Base-by-base conservation (phyloP, 352 stramenopile genomes). In the Phytopythium chamaehyphon region DNA sequence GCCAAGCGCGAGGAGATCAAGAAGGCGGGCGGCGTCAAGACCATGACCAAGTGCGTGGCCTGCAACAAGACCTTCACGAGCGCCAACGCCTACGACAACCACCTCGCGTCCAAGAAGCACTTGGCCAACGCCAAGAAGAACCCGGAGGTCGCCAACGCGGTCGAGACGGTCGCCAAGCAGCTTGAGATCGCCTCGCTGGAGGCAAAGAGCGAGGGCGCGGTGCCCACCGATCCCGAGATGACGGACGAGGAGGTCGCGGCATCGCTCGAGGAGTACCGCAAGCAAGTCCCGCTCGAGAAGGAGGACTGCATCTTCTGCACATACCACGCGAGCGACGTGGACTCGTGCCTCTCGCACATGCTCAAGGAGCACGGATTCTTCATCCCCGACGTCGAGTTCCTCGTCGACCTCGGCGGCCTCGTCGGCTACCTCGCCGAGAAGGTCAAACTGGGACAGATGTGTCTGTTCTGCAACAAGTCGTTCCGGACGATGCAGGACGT, bases 361-460 rank as follows among this genome's bases (percentile, higher is more conserved):
- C 70, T 93, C 33, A 88, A 90, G 50, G 84, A 88, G 42, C 96
- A 98, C 69, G 94, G 90, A 23, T 98, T 98, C 66, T 98, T 96
- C 69, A 77, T 99, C 37, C 96, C 96, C 6, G 95, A 98, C 62
- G 62, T 88, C 37, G 93, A 98, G 60, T 98, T 92, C 62, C 61
- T 96, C 23, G 63, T 81, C 7, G 93, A 98, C 61, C 39, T 93
- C 11, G 76, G 96, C 57, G 95, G 94, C 0, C 67, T 98, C 19
- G 59, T 98, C 2, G 76, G 74, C 40, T 99, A 99, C 69, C 77
- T 96, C 59, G 83, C 91, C 7, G 90, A 98, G 68, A 99, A 99
- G 67, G 88, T 98, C 57, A 97, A 98, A 65, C 67, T 97, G 2
- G 94, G 94, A 14, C 91, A 97, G 47, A 87, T 90, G 47, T 99